Base-by-base conservation (phyloP, 257 asterid genomes). In the Rhazya stricta region DNA sequence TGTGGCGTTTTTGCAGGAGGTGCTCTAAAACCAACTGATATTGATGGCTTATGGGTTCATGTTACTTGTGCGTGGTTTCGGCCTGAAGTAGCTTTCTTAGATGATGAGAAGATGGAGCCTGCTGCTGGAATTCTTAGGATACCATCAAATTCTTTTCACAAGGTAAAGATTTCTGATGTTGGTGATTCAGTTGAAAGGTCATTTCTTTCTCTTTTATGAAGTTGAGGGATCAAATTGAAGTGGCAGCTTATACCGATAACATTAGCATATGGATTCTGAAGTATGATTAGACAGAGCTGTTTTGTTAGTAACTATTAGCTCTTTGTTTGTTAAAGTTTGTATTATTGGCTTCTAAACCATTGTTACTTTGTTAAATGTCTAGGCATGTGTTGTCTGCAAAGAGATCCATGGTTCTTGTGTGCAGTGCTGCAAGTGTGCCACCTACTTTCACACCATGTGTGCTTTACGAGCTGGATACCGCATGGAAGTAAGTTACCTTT, bases 21-120 rank as follows among this genome's bases (percentile, higher is more conserved):
- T 81, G 98, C 99, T 12, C 72, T 95, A 65, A 95, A 90, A 88
- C 96, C 98, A 79, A 91, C 98, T 37, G 98, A 95, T 75, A 79
- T 88, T 71, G 94, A 87, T 69, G 77, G 53, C 76, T 76, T 95
- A 74, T 95, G 99, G 99, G 96, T 91, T 78, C 99, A 95, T 78
- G 93, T 95, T 72, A 87, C 92, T 23, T 95, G 99, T 73, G 99
- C 96, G 0, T 95, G 99, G 98, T 92, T 91, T 80, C 89, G 89
- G 72, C 97, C 98, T 2, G 99, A 95, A 87, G 91, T 89, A 79
- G 88, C 91, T 78, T 92, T 92, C 81, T 71, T 76, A 72, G 78
- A 87, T 87, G 88, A 88, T 16, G 89, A 86, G 82, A 88, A 83
- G 78, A 95, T 95, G 99, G 99, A 95, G 82, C 98, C 97, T 73